Evolutionary conservation across 768 basidiomycete species (phyloP).

Genomic region (Saitozyma podzolica): DNA sequence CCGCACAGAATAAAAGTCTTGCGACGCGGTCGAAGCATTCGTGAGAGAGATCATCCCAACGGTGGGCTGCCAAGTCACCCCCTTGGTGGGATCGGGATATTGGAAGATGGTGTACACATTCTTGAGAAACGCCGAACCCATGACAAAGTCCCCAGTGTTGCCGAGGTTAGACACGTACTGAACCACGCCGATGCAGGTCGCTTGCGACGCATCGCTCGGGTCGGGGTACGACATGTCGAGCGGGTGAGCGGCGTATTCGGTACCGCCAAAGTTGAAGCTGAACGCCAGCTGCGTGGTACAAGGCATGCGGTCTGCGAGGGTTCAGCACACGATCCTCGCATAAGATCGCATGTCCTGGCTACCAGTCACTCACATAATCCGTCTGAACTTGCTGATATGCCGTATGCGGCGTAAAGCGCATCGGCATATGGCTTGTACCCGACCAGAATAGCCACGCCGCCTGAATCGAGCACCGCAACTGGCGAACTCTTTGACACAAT

Average conservation of each 20-base stretch:
- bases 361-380: constrained; percentile 42
- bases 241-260: constrained; percentile 43
- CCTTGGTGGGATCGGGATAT: constrained; percentile 30
- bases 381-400: constrained; percentile 41
- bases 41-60: constrained; percentile 47
- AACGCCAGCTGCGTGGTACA: constrained; percentile 44
- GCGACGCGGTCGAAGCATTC: constrained; percentile 43
- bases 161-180: constrained; percentile 42
- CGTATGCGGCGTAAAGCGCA: constrained; percentile 40
- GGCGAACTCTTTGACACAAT: constrained; percentile 34
- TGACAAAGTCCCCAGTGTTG: constrained; percentile 47
- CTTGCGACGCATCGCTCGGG: constrained; percentile 37
- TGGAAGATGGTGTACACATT: constrained; percentile 48
- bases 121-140: constrained; percentile 50
- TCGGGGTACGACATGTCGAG: constrained; percentile 48
- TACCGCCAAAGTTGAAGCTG: constrained; percentile 42
- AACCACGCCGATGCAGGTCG: constrained; percentile 47
- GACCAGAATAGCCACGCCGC: constrained; percentile 48
- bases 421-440: constrained; percentile 38
- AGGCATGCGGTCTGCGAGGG: constrained; percentile 43
- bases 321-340: constrained; percentile 4
- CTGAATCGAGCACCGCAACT: constrained; percentile 49
- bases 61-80: constrained; percentile 39
- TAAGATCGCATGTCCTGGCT: neutral
- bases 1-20: constrained; percentile 51